A percentile compares a stretch with the other conserved stretches of the same genome.
phyloP scores from a whole-genome alignment of 1,284 basidiomycete genomes.

The Ganoderma sp. region DNA sequence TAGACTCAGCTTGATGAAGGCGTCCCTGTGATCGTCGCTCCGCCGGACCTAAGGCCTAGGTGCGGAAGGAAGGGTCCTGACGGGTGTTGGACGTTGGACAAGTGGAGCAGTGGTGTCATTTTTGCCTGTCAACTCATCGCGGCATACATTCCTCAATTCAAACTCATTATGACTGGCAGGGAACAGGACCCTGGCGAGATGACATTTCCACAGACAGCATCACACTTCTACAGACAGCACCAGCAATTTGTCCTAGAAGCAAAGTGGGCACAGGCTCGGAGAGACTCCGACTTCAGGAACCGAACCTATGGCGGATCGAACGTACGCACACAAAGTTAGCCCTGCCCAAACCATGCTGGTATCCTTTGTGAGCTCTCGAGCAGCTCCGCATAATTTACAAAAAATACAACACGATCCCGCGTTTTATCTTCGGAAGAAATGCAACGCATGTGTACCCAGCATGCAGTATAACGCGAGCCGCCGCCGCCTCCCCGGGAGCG shows the following conservation, averaged over 20 bases:
- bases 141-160: background rate
- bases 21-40: background rate
- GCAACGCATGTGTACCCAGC: background rate
- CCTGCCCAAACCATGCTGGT: background rate
- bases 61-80: background rate
- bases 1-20: background rate
- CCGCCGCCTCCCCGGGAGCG: background rate
- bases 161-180: background rate
- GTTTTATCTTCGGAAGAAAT: background rate
- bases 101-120: background rate
- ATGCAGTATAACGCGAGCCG: background rate
- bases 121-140: background rate
- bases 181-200: background rate
- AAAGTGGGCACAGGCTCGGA: no score
- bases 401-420: constrained; percentile 1
- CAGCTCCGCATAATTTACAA: background rate
- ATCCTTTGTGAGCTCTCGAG: background rate
- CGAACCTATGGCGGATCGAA: background rate
- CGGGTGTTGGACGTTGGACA: no score
- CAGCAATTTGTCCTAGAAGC: no score
- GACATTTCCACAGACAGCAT: background rate
- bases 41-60: background rate
- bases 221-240: background rate
- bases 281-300: background rate
- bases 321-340: background rate